Evolutionary conservation across 2,329 filamentous ascomycete genomes (phyloP).

Genomic region (Didymella glomerata): DNA sequence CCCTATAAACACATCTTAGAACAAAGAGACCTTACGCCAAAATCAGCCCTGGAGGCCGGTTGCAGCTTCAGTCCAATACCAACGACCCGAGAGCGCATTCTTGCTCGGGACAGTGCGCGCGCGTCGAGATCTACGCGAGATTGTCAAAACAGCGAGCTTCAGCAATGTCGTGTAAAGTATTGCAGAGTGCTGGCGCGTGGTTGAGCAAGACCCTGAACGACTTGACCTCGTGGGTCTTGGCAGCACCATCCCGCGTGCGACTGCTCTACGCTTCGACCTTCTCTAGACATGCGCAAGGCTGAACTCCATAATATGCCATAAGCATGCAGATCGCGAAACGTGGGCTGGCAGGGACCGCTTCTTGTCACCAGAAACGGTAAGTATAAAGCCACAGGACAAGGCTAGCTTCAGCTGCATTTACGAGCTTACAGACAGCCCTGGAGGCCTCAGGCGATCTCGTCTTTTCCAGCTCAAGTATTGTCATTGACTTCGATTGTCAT

Average conservation of each 20-base stretch:
- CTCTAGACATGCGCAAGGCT: conserved; percentile 17
- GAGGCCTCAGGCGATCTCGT: neutral
- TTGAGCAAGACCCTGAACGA: neutral
- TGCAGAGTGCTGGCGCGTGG: neutral
- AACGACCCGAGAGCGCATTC: conserved; percentile 12
- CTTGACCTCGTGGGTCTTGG: neutral
- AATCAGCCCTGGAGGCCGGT: neutral
- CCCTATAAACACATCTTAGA: neutral
- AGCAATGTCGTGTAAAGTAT: neutral
- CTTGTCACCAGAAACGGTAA: conserved; percentile 30
- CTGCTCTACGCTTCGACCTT: conserved; percentile 7
- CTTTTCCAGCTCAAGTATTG: neutral
- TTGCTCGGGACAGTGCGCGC: conserved; percentile 6
- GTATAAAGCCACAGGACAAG: conserved; percentile 37
- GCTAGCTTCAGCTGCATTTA: conserved; percentile 24
- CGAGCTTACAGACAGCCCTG: neutral
- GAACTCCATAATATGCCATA: conserved; percentile 9
- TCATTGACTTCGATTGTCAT: neutral
- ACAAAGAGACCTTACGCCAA: neutral
- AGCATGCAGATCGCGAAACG: conserved; percentile 13
- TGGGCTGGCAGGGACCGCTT: neutral
- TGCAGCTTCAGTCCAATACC: conserved; percentile 9
- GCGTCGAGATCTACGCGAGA: conserved; percentile 2
- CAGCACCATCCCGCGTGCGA: conserved; percentile 5
- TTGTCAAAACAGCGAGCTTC: neutral